Percentiles rank a stretch among this genome's conserved stretches.
Conservation (phyloP, 2,329 filamentous ascomycete species). For the Alternaria infectoria region DNA sequence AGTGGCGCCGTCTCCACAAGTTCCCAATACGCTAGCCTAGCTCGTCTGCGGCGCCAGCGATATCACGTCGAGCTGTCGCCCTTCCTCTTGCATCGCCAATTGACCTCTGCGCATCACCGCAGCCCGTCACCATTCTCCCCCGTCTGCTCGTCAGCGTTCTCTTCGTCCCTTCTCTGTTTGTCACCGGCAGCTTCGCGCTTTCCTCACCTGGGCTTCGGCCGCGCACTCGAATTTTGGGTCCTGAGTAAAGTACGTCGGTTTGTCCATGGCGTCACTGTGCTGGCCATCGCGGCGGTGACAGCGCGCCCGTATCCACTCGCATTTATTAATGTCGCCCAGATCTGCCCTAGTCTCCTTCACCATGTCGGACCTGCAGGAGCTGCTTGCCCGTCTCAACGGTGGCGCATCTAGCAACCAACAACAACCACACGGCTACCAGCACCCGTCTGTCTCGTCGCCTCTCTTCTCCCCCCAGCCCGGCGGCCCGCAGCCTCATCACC, state of each 20-base stretch:
- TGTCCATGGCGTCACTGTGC: constrained; percentile 11
- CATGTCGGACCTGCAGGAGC: constrained; percentile 54
- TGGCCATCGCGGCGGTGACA: constrained; percentile 9
- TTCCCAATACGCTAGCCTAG: constrained; percentile 9
- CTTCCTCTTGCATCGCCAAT: constrained; percentile 13
- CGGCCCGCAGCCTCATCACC: constrained; percentile 62
- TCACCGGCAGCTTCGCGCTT: constrained; percentile 10
- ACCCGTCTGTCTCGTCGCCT: constrained; percentile 64
- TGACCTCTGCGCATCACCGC: constrained; percentile 24
- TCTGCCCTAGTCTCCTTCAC: constrained; percentile 27
- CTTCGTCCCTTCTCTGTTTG: constrained; percentile 3
- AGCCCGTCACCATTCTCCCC: constrained; percentile 13
- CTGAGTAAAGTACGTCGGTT: constrained; percentile 32
- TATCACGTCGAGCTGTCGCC: constrained; percentile 9
- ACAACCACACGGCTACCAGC: constrained; percentile 49
- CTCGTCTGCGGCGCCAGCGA: constrained; percentile 10
- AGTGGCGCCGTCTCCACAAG: not conserved
- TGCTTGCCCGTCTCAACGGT: constrained; percentile 52
- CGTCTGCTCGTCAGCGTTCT: constrained; percentile 14
- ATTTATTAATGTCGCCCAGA: constrained; percentile 22
- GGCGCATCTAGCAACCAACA: constrained; percentile 36
- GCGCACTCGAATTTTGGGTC: constrained; percentile 35
- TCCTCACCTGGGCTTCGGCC: constrained; percentile 17
- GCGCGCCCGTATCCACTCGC: constrained; percentile 4
- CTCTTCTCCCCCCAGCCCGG: constrained; percentile 62